Evolutionary conservation across 768 basidiomycete genomes (phyloP), one percentile per base, ranked within the genome.

Genomic region (Tylopilus intermedius): DNA sequence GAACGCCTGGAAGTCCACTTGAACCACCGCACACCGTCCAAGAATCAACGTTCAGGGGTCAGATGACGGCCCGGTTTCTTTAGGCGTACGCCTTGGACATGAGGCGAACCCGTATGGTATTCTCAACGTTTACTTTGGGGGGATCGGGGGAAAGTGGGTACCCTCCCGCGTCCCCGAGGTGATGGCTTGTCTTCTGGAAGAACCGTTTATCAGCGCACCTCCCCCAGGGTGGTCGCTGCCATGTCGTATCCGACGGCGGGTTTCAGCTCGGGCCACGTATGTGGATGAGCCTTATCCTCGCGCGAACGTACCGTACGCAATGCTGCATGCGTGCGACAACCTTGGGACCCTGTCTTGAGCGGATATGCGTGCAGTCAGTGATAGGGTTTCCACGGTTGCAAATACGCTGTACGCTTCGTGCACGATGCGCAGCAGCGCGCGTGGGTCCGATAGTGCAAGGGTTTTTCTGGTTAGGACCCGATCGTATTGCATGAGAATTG

Each of bases 111-210:
- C 43, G 49, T 49, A 14, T 33, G 33, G 33, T 18, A 18, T 57
- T 14, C 49, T 58, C 29, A 50, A 21, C 14, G 56, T 55, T 33
- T 49, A 13, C 53, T 24, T 33, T 61, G 40, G n/a, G n/a, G 27
- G 43, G 47, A 56, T 51, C 60, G 62, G 54, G 62, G 49, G 35
- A 51, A 50, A 35, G 55, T 60, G 60, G 68, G 49, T 53, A 45
- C 30, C 44, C 15, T 55, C 52, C 60, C 65, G 57, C 57, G 62
- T 67, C 46, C 40, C 62, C 62, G 61, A 62, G 58, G 55, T 66
- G 75, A 43, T 67, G 68, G 38, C 49, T 58, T 30, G 30, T 30
- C 57, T 58, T 71, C 56, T 64, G 51, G 57, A 30, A 39, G 57
- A 30, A 37, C 43, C 37, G 45, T 42, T 47, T 56, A 57, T 57